These are phyloP conservation scores for Russula earlei DNA, from an alignment of 768 basidiomycete species.

Conservation along the genomic window DNA sequence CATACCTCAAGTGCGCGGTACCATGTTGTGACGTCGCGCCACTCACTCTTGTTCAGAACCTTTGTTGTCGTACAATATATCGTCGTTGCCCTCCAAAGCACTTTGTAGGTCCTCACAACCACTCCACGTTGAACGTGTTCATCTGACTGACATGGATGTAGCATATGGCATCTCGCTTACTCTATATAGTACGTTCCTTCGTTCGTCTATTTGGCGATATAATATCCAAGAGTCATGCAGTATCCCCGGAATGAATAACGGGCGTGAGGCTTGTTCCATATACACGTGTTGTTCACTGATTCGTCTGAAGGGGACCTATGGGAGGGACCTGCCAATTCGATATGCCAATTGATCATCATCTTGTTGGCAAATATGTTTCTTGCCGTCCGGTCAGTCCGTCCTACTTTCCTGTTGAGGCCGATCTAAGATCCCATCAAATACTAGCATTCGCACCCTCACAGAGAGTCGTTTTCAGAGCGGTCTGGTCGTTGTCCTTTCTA, in stretches of 20 bases:
- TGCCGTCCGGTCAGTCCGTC: not conserved
- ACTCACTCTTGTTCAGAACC: not conserved
- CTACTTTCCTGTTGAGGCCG: too few relatives aligned
- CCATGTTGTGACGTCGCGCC: not conserved
- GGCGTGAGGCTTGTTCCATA: not conserved
- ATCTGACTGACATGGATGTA: not conserved
- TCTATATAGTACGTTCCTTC: not conserved
- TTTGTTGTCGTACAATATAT: not conserved
- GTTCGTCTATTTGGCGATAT: not conserved
- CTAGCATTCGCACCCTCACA: not conserved
- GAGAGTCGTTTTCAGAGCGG: not conserved
- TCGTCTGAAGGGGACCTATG: not conserved
- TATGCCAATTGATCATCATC: not conserved
- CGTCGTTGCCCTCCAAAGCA: not conserved
- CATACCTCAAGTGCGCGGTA: not conserved
- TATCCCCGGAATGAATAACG: rapidly evolving
- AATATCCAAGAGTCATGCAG: not conserved
- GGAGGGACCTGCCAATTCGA: not conserved
- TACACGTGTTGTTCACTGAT: not conserved
- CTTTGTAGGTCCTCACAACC: not conserved
- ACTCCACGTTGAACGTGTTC: too few relatives aligned
- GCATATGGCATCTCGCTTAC: not conserved
- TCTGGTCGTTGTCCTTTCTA: not conserved
- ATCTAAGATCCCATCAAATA: not conserved
- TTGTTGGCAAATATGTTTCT: too few relatives aligned